A percentile compares a stretch with the other conserved stretches of the same genome.
phyloP scores from a whole-genome alignment of 2,329 filamentous ascomycete species.

The Chaetomiaceae sp. region DNA sequence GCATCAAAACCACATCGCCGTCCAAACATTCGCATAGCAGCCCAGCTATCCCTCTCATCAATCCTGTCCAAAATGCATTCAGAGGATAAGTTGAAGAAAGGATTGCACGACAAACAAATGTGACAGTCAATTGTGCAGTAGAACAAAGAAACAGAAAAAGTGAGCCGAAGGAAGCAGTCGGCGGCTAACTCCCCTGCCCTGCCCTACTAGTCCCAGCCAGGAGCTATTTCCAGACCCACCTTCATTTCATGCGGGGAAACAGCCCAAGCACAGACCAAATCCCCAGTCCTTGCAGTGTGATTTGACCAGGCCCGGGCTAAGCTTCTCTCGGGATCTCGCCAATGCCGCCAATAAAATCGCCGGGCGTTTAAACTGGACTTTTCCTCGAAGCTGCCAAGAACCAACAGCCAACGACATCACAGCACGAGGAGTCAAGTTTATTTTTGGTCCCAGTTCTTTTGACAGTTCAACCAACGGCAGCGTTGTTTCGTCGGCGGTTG shows the following conservation, averaged over 20 bases:
- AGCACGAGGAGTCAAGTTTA: not conserved
- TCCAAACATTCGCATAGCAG: no score
- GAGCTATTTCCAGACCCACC: not conserved
- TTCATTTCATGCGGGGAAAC: not conserved
- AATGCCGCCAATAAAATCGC: slow-evolving; percentile 1
- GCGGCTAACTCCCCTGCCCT: not conserved
- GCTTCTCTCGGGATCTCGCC: slow-evolving; percentile 3
- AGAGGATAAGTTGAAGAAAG: no score
- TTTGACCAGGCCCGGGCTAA: not conserved
- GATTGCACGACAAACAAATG: no score
- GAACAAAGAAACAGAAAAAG: no score
- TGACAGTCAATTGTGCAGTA: no score
- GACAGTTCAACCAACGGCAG: no score
- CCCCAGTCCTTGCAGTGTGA: not conserved
- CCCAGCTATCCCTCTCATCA: no score
- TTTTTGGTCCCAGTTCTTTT: no score
- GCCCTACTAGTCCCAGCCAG: no score
- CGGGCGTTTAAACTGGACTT: slow-evolving; percentile 7
- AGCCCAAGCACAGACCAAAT: not conserved
- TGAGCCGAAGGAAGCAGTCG: not conserved
- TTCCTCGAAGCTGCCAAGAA: not conserved
- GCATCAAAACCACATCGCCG: no score
- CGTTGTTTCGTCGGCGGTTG: no score
- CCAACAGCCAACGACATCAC: not conserved
- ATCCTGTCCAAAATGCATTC: no score